These are phyloP conservation scores for Maudiozyma serrabonitensis DNA, from an alignment of 805 yeast genomes.

Conservation along the genomic window DNA sequence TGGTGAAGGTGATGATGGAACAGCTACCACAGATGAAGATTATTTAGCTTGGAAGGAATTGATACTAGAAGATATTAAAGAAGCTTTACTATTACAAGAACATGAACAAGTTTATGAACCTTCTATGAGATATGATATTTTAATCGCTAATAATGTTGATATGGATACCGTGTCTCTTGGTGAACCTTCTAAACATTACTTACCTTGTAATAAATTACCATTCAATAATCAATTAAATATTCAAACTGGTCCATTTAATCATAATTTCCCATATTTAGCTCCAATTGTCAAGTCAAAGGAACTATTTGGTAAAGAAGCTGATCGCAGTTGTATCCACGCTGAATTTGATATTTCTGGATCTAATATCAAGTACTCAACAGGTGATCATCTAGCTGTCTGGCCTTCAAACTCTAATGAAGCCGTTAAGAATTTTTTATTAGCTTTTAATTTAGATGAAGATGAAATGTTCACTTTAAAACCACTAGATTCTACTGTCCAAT, in stretches of 20 bases:
- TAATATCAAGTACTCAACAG: conserved; percentile 79
- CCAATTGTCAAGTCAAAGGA: conserved; percentile 56
- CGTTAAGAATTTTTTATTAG: conserved; percentile 51
- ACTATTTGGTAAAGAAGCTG: conserved; percentile 46
- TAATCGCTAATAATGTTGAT: conserved; percentile 25
- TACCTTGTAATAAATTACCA: conserved; percentile 30
- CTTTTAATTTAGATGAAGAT: conserved; percentile 47
- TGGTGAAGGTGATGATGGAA: conserved; percentile 94
- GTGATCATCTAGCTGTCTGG: conserved; percentile 94
- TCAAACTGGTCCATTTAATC: conserved; percentile 71
- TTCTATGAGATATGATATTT: conserved; percentile 36
- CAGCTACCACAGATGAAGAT: conserved; percentile 92
- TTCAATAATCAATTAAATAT: conserved; percentile 30
- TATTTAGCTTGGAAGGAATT: conserved; percentile 86
- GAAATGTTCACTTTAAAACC: conserved; percentile 53
- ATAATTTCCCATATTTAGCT: conserved; percentile 75
- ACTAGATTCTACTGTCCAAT: conserved; percentile 56
- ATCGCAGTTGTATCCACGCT: conserved; percentile 79
- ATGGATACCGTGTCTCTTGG: conserved; percentile 52
- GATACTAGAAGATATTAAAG: conserved; percentile 56
- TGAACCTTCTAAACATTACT: conserved; percentile 62
- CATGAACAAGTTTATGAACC: conserved; percentile 73
- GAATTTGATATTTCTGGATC: conserved; percentile 77
- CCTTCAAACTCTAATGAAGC: conserved; percentile 78
- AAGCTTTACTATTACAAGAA: conserved; percentile 61